Conservation (phyloP, 2,329 filamentous ascomycete species). For the Polytolypa hystricis region DNA sequence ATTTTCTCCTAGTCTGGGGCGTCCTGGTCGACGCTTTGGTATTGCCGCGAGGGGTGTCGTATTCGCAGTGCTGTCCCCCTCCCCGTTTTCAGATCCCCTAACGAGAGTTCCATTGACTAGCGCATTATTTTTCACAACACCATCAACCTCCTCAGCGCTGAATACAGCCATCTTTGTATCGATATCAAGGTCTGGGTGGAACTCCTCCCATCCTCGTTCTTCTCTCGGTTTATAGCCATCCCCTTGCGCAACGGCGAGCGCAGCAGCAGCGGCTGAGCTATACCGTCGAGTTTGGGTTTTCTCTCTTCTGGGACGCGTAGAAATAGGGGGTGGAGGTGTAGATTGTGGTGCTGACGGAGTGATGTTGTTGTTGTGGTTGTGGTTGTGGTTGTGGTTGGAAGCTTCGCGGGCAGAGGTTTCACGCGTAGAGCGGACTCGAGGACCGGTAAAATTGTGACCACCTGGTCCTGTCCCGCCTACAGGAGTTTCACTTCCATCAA, state of each 20-base stretch:
- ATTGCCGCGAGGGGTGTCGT: slow-evolving; percentile 25
- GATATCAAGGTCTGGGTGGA: slow-evolving; percentile 89
- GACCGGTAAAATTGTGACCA: slow-evolving; percentile 36
- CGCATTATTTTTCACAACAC: slow-evolving; percentile 40
- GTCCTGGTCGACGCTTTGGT: slow-evolving; percentile 49
- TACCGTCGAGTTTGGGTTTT: slow-evolving; percentile 48
- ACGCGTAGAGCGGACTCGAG: slow-evolving; percentile 42
- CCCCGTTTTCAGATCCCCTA: slow-evolving; percentile 12
- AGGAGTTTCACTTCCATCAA: slow-evolving; percentile 52
- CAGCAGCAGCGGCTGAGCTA: slow-evolving; percentile 72
- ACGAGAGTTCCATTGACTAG: slow-evolving; percentile 16
- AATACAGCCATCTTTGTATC: slow-evolving; percentile 69
- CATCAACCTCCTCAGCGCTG: slow-evolving; percentile 75
- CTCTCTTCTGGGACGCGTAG: slow-evolving; percentile 30
- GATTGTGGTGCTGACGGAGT: slow-evolving; percentile 18
- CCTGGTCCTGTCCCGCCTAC: slow-evolving; percentile 36
- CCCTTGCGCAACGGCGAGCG: slow-evolving; percentile 77
- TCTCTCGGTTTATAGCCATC: slow-evolving; percentile 97
- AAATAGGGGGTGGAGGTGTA: slow-evolving; percentile 28
- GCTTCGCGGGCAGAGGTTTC: slow-evolving; percentile 40
- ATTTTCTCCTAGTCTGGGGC: slow-evolving; percentile 53
- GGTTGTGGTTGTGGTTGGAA: slow-evolving; percentile 24
- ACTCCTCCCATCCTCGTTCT: slow-evolving; percentile 95
- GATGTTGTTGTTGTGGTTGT: slow-evolving; percentile 16
- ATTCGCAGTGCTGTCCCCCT: slow-evolving; percentile 22